Evolutionary conservation across 371 early-diverging fungal species (phyloP), one percentile per base, ranked within the genome.

Genomic region (Haplosporangium sp.): DNA sequence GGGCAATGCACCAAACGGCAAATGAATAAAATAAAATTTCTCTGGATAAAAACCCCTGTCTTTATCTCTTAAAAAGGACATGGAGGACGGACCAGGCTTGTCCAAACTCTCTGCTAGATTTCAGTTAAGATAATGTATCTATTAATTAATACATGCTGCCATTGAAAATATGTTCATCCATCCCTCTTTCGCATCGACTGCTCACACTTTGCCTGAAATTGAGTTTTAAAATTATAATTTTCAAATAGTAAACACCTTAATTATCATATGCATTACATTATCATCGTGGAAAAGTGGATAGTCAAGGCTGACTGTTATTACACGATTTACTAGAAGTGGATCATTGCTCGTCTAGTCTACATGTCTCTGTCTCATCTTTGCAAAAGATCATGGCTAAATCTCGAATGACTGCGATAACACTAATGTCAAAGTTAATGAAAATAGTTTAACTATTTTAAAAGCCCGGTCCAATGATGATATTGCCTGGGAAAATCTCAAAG

Each of bases 401-500:
- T 27, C 27, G 27, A 27, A 27, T 27, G 27, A 27, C 27, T 27
- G 27, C 27, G 27, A 27, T 27, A 27, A 27, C 27, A 27, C 27
- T 27, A 27, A 27, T 27, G 27, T 27, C 27, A 27, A 27, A 27
- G 27, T 27, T 27, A 27, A 27, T 27, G 27, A 3, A 40, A 60
- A 40, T 17, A 20, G 9, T 20, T 19, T 20, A 61, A 20, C 27
- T 13, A n/a, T 17, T 44, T 20, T 64, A 53, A 11, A 53, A 64
- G 0, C 7, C 39, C 64, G 55, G 64, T 53, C 55, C 64, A 53
- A 64, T 39, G 3, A 53, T 19, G 64, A 37, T 2, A 34, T 39
- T 8, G 17, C 55, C 47, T 19, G 38, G 55, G 35, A 20, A 37
- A 37, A 53, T 47, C 13, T 15, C 13, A 9, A 47, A 47, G 13